Conservation (phyloP, 2,329 filamentous ascomycete species). For the Neopestalotiopsis rosae region DNA sequence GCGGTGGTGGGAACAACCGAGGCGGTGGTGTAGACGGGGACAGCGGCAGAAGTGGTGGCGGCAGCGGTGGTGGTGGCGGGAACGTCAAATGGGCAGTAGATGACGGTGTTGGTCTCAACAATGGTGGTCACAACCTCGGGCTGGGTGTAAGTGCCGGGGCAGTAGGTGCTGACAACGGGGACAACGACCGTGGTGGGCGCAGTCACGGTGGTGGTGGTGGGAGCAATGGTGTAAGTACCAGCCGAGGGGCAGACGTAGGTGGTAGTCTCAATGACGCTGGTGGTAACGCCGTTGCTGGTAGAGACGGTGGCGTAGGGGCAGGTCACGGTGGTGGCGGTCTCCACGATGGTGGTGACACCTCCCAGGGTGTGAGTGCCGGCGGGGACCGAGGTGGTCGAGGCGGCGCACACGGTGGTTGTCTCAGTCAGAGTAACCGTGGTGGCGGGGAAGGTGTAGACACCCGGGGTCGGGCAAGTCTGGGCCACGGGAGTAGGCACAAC, state of each 20-base stretch:
- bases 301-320: constrained; percentile 73
- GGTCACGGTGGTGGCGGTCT: constrained; percentile 68
- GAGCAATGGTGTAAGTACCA: constrained; percentile 78
- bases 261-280: constrained; percentile 71
- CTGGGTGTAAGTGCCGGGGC: constrained; percentile 75
- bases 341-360: constrained; percentile 74
- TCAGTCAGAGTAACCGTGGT: constrained; percentile 72
- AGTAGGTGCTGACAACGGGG: constrained; percentile 68
- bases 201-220: constrained; percentile 66
- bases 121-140: constrained; percentile 70
- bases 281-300: constrained; percentile 64
- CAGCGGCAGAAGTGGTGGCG: constrained; percentile 30
- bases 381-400: constrained; percentile 65
- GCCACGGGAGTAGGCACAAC: constrained; percentile 58
- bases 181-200: constrained; percentile 64
- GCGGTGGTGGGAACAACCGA: constrained; percentile 29
- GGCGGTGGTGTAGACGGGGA: constrained; percentile 13
- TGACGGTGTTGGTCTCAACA: constrained; percentile 70
- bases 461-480: constrained; percentile 66
- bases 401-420: constrained; percentile 70
- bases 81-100: constrained; percentile 70
- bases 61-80: constrained; percentile 36
- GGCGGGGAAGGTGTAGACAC: constrained; percentile 77
- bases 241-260: constrained; percentile 75
- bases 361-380: constrained; percentile 72